Evolutionary conservation across 129 eudicot species (phyloP), one percentile per base, ranked within the genome.

Genomic region (Erigeron canadensis): DNA sequence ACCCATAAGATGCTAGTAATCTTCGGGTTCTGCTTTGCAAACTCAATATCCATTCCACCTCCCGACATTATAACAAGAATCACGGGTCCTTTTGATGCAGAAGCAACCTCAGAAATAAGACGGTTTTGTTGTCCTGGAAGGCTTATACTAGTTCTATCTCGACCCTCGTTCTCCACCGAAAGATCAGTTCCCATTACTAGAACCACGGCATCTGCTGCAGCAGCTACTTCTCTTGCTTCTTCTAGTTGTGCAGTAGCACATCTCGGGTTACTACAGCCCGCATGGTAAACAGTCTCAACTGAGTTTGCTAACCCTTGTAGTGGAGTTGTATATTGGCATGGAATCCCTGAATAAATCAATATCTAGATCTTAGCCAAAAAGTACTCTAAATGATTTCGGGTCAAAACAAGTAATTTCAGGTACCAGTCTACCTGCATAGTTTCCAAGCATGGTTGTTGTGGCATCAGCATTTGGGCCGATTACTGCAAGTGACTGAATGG

Each of bases 391-490:
- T 28, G 0, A 28, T 28, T 28, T 28, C 34, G 3, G 34, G 34
- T 28, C 34, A 28, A 28, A 28, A 28, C 34, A 28, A 28, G 34
- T 28, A 28, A 28, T 28, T 28, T 28, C 3, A 13, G 9, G n/a
- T 18, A 40, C 4, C 5, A 13, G 22, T n/a, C 28, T 39, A 72
- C 87, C 87, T n/a, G 82, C 84, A 18, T 84, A 80, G 37, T 73
- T 80, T 9, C 87, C 71, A 1, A 84, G 18, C 87, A 84, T 84
- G 15, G 82, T 40, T 10, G 22, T 54, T 4, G 84, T 84, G 48
- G 67, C 87, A 56, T 76, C 58, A 28, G 84, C 79, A 69, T 76
- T 72, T 21, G 87, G 87, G 13, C 87, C 84, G 15, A 84, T 76
- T 0, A 84, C 22, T 5, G 87, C 87, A 21, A 83, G 57, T 4